Evolutionary conservation across 2,329 filamentous ascomycete species (phyloP), one percentile per base, ranked within the genome.

Genomic region (Aspergillus terreus): DNA sequence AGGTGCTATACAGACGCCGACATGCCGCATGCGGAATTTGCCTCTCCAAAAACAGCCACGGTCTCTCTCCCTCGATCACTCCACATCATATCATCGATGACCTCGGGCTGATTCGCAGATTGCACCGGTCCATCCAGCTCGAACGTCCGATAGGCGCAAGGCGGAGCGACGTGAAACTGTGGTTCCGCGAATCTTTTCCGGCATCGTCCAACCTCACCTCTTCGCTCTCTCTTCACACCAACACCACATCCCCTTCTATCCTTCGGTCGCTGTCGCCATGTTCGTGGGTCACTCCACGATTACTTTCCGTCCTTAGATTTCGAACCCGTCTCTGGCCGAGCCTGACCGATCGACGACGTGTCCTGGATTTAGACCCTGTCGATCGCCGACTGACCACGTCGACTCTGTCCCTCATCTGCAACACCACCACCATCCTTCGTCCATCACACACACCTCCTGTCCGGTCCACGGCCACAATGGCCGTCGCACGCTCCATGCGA

Each of bases 401-500:
- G n/a, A 56, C 46, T 47, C 54, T 11, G 17, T 17, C 17, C 2
- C 17, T 17, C 17, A 17, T 17, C 33, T 17, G 6, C 12, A 6
- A 11, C 33, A 14, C 15, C 33, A 14, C 17, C 17, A 17, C 17
- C 17, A 2, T 36, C 49, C 38, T 9, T n/a, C 45, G 9, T 17
- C 43, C 41, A 36, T 51, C 45, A 36, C 51, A 17, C 17, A 47
- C 38, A n/a, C 9, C 49, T 27, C 54, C 48, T 50, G 52, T 47
- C 47, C 53, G 59, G 46, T 55, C 54, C 53, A 50, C 58, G 63
- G 63, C 65, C 68, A 74, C 49, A 52, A 82, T 84, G 81, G 80
- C 79, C 63, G 73, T 79, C 61, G 68, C 79, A 67, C 88, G 89
- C 74, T 78, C 79, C 57, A 82, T 92, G 68, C 89, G 89, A 76